Evolutionary conservation across 2,329 filamentous ascomycete species (phyloP), one percentile per base, ranked within the genome.

Genomic region (Aspergillus fructus): DNA sequence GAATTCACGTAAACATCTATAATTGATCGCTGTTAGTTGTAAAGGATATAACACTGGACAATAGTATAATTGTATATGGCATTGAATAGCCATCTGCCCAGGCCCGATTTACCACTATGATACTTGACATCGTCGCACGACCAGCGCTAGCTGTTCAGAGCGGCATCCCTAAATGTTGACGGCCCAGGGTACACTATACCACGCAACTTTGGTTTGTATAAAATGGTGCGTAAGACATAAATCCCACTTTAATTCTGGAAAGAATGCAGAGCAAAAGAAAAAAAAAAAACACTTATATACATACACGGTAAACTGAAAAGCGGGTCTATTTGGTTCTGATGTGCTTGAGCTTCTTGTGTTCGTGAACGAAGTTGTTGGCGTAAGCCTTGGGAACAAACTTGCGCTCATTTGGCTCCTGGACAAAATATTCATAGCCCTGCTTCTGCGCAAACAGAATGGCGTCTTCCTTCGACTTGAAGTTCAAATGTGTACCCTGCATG

Each of bases 381-480:
- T 99, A 99, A 11, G 91, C 89, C 85, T 99, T 99, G 60, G 92
- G 90, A 15, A 86, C 80, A 68, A 97, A 88, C 71, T 88, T 89
- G 72, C 94, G 87, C 77, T 86, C 85, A 71, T 97, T 96, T 37
- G 94, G 93, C 79, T 97, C 94, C 81, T 97, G 94, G 23, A 99
- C 93, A 74, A 94, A 97, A 78, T 96, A 99, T 74, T 99, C 93
- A 74, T 99, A 99, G 37, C 96, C 94, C 77, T 99, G 94, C 84
- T 97, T 99, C 80, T 97, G 90, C 23, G 96, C 94, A 72, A 99
- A 99, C 58, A 83, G 81, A 69, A 99, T 93, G 64, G 94, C 94
- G 67, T 96, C 93, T 74, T 97, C 92, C 82, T 96, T 97, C 68
- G 82, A 84, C 76, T 90, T 90, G 84, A 99, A 99, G 76, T 88